A percentile compares a stretch with the other conserved stretches of the same genome.
These are phyloP conservation scores for Cladophialophora yegresii DNA, from an alignment of 2,329 filamentous ascomycete species.

Conservation along the genomic window DNA sequence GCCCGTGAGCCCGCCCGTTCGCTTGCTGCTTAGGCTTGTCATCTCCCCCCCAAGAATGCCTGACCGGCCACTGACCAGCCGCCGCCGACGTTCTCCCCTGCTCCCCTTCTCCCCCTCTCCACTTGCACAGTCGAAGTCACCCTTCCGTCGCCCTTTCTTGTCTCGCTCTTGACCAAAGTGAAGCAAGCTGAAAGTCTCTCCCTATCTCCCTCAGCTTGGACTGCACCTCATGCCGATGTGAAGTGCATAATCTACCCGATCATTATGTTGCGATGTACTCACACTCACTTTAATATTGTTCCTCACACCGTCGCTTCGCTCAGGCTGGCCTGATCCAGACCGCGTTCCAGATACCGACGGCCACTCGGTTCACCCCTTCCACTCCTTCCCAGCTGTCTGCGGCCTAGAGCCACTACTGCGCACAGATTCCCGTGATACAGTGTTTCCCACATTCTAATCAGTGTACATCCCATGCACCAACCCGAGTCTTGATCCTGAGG, in stretches of 20 bases:
- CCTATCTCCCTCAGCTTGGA: slow-evolving; percentile 13
- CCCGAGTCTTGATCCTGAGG: neutral
- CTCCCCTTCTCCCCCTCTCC: slow-evolving; percentile 8
- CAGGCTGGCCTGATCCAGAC: slow-evolving; percentile 32
- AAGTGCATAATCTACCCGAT: slow-evolving; percentile 23
- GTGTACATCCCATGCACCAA: neutral
- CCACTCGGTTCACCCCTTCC: slow-evolving; percentile 25
- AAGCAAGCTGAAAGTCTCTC: slow-evolving; percentile 22
- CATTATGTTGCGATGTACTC: slow-evolving; percentile 29
- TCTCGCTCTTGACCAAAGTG: slow-evolving; percentile 17
- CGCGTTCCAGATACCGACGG: slow-evolving; percentile 18
- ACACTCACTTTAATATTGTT: slow-evolving; percentile 22
- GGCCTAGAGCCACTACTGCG: neutral
- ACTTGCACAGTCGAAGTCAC: slow-evolving; percentile 6
- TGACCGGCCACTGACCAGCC: slow-evolving; percentile 6
- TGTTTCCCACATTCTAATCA: neutral
- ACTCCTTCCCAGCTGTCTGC: slow-evolving; percentile 20
- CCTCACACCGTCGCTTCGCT: slow-evolving; percentile 15
- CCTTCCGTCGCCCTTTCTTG: slow-evolving; percentile 15
- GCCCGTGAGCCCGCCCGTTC: slow-evolving; percentile 1
- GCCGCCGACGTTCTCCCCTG: slow-evolving; percentile 16
- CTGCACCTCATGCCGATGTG: slow-evolving; percentile 2
- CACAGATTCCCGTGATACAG: neutral
- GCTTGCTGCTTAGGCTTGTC: slow-evolving; percentile 10
- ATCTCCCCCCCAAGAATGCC: slow-evolving; percentile 1